Base-by-base conservation (phyloP, 2,329 filamentous ascomycete species). In the Fusarium neocosmosporiellum region DNA sequence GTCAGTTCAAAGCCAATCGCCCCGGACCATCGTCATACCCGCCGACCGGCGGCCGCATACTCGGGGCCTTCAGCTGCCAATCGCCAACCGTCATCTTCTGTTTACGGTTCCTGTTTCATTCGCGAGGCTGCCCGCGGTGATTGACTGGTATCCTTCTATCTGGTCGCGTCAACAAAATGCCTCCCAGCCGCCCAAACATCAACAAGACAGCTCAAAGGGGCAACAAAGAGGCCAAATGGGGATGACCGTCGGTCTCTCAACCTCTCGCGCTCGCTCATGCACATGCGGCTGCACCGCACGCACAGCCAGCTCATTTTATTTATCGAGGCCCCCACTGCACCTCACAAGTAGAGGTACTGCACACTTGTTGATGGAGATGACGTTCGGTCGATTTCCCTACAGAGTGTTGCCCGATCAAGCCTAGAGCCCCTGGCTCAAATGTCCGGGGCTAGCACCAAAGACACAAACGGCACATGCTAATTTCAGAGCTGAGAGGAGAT, bases 231-330 rank as follows among this genome's bases (percentile, higher is more conserved):
- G 13, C 50, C 29, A 54, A 59, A 69, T 67, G 63, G 59, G 59
- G 59, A 63, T 34, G 60, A 27, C 39, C 39, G 63, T 60, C 63
- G 65, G 54, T 59, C 62, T 67, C 48, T 57, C 39, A 53, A 58
- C 48, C 48, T 18, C 33, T 63, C 34, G 53, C 53, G 27, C 55
- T 37, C 66, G 59, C 59, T 65, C 55, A 60, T 70, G 65, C 63
- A 69, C 36, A 64, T 68, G 67, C 62, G 55, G 39, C 62, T 65
- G 62, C 61, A 66, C 65, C 60, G 20, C 63, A 63, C 59, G 31
- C 66, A 65, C 60, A 69, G 63, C 69, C 68, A 64, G 68, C 70
- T 77, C 75, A 77, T 77, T 74, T 77, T 63, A 67, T 67, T 41
- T 54, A 27, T 50, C 24, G 46, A 31, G 55, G 65, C 48, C 65